Base-by-base conservation (phyloP, 192 early-diverging fungal species). In the Backusella parvicylindrica region DNA sequence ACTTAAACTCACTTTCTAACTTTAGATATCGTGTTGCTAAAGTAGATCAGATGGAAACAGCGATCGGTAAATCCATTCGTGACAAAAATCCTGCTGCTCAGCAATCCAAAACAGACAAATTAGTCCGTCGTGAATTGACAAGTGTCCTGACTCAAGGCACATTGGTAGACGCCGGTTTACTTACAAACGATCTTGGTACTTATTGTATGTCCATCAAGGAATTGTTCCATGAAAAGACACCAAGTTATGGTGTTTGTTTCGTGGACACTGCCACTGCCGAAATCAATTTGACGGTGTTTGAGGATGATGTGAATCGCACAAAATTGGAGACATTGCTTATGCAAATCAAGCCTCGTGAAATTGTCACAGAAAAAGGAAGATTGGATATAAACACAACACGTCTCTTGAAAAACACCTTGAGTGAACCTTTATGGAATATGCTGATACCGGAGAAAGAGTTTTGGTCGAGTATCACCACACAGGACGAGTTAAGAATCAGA, bases 41-140 rank as follows among this genome's bases (percentile, higher is more conserved):
- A 47, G 98, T 99, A 5, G 97, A 98, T 80, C 98, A 99, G 82
- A 94, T 96, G 89, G 98, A 99, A 81, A 96, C 88, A 2, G 91
- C 94, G 6, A 85, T 99, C 36, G 96, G 94, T 21, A 99, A 99
- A 84, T 86, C 92, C 36, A 96, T 99, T 90, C 88, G 95, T 60
- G 95, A 96, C 76, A 85, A 89, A 47, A 86, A 77, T n/a, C n/a
- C n/a, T n/a, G n/a, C n/a, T 1, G 72, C 6, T 32, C 2, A 83
- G 75, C 47, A 18, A 28, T 30, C 21, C 28, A 90, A 85, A 53
- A 85, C 71, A 56, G 94, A 95, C 66, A 91, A 91, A 41, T 84
- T 98, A 47, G 96, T 98, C 65, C 84, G 86, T 16, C 89, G 97
- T 47, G 93, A 98, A 72, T 81, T 98, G 41, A 94, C 93, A 0